Percentiles rank a stretch among this genome's conserved stretches.
phyloP scores from a whole-genome alignment of 1,284 basidiomycete species.

The Acaromyces ingoldii region DNA sequence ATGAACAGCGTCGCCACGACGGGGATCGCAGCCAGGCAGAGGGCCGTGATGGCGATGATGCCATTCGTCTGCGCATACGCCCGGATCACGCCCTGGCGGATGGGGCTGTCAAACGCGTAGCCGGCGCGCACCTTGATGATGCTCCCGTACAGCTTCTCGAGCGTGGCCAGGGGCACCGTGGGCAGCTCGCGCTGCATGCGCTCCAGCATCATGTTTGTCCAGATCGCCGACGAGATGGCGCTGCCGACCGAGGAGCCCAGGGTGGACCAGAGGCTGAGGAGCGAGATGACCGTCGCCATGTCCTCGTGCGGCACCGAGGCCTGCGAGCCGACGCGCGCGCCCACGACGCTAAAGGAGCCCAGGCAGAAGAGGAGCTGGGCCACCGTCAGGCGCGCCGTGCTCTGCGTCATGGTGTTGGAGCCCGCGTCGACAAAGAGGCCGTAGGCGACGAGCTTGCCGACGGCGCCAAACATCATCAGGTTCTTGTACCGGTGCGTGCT shows the following conservation, averaged over 20 bases:
- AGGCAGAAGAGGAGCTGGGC: constrained; percentile 48
- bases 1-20: constrained; percentile 50
- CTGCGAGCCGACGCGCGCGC: constrained; percentile 51
- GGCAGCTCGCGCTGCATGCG: constrained; percentile 54
- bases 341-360: constrained; percentile 46
- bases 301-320: constrained; percentile 52
- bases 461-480: constrained; percentile 12
- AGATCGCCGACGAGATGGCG: constrained; percentile 50
- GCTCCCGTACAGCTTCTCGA: constrained; percentile 16
- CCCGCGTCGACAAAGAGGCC: constrained; percentile 3
- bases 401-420: not conserved
- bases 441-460: constrained; percentile 9
- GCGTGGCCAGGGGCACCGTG: constrained; percentile 15
- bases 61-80: constrained; percentile 10
- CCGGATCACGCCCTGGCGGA: constrained; percentile 13
- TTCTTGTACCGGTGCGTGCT: constrained; percentile 13
- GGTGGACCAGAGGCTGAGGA: constrained; percentile 52
- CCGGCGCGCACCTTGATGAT: constrained; percentile 12
- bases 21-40: constrained; percentile 45
- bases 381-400: constrained; percentile 21
- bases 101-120: constrained; percentile 3
- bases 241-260: constrained; percentile 52
- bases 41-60: constrained; percentile 1
- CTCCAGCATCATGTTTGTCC: constrained; percentile 40
- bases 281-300: constrained; percentile 51